Percentiles rank a stretch among this genome's conserved stretches.
Evolutionary conservation across 1,284 basidiomycete genomes (phyloP).

Genomic region (Thelephora terrestris): DNA sequence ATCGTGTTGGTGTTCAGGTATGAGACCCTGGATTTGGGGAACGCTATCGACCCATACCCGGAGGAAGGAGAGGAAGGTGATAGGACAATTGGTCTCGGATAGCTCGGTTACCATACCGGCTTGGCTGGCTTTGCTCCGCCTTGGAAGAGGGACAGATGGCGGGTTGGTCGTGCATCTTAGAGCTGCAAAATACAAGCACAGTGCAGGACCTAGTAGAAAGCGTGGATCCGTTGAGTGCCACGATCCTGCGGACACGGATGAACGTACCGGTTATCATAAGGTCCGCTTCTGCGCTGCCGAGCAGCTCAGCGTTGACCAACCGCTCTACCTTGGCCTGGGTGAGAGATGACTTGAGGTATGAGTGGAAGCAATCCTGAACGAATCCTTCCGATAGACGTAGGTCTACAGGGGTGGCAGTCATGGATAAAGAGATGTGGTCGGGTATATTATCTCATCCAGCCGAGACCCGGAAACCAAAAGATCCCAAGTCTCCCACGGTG

Average conservation of each 20-base stretch:
- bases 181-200: slow-evolving; percentile 63
- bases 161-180: slow-evolving; percentile 51
- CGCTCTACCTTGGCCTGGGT: slow-evolving; percentile 65
- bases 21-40: slow-evolving; percentile 49
- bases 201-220: slow-evolving; percentile 40
- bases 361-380: slow-evolving; percentile 69
- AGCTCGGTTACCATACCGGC: slow-evolving; percentile 32
- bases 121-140: slow-evolving; percentile 21
- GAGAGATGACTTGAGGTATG: slow-evolving; percentile 67
- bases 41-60: slow-evolving; percentile 62
- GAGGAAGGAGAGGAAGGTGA: slow-evolving; percentile 55
- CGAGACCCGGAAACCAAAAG: no score
- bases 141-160: slow-evolving; percentile 49
- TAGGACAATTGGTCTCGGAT: slow-evolving; percentile 46
- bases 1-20: slow-evolving; percentile 62
- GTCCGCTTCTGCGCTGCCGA: slow-evolving; percentile 68
- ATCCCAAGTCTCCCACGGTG: no score
- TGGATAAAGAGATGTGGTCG: no score
- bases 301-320: slow-evolving; percentile 56
- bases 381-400: slow-evolving; percentile 43
- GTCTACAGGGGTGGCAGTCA: no score
- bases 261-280: slow-evolving; percentile 68
- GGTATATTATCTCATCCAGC: no score
- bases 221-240: neutral
- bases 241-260: neutral